Conservation (phyloP, 768 basidiomycete species). For the Leccinum truebloodii region DNA sequence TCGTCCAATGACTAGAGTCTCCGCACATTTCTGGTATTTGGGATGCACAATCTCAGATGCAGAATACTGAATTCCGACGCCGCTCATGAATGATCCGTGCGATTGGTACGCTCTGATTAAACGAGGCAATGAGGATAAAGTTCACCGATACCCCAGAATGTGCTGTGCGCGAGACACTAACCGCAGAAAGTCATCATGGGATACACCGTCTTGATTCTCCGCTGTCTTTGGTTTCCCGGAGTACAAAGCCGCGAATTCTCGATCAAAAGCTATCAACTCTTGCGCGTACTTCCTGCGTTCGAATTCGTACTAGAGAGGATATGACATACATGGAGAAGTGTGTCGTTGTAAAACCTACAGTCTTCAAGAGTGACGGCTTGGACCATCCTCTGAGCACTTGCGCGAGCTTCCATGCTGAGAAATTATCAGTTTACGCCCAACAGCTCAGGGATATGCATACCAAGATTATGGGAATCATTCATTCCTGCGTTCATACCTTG, state of each 20-base stretch:
- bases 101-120: slow-evolving; percentile 37
- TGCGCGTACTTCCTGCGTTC: slow-evolving; percentile 70
- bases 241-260: slow-evolving; percentile 62
- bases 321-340: background rate
- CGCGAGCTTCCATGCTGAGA: slow-evolving; percentile 47
- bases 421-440: slow-evolving; percentile 49
- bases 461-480: slow-evolving; percentile 73
- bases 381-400: slow-evolving; percentile 47
- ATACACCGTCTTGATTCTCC: slow-evolving; percentile 35
- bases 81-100: slow-evolving; percentile 40
- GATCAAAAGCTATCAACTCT: slow-evolving; percentile 73
- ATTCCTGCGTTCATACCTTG: slow-evolving; percentile 81
- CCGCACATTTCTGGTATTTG: slow-evolving; percentile 33
- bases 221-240: slow-evolving; percentile 63
- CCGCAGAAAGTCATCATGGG: slow-evolving; percentile 39
- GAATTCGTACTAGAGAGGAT: slow-evolving; percentile 56
- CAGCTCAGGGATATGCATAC: slow-evolving; percentile 28
- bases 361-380: slow-evolving; percentile 38
- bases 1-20: slow-evolving; percentile 37
- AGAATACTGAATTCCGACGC: slow-evolving; percentile 42
- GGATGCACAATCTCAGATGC: slow-evolving; percentile 38
- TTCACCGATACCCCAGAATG: background rate
- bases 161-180: slow-evolving; percentile 10
- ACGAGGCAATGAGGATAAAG: background rate
- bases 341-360: slow-evolving; percentile 29